A percentile compares a stretch with the other conserved stretches of the same genome.
These are phyloP conservation scores for Acidomyces sp. DNA, from an alignment of 495 filamentous ascomycete species.

Conservation along the genomic window DNA sequence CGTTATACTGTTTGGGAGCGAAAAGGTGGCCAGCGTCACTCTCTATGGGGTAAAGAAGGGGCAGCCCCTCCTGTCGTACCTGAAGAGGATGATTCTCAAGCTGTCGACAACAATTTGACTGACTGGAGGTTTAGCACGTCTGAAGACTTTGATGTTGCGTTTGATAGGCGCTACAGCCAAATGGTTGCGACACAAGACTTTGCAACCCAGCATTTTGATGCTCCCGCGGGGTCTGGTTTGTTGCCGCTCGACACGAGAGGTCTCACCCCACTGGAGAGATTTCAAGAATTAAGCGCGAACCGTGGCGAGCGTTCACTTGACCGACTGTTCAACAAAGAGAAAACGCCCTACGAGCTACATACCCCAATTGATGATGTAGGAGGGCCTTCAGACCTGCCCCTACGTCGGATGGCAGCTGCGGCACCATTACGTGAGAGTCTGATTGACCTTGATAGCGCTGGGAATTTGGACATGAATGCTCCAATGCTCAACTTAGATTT, in stretches of 20 bases:
- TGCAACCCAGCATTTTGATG: conserved; percentile 1
- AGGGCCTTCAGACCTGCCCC: conserved; percentile 24
- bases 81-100: conserved; percentile 9
- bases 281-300: conserved; percentile 16
- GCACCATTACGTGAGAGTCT: conserved; percentile 28
- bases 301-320: conserved; percentile 22
- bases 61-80: conserved; percentile 49
- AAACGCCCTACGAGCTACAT: conserved; percentile 19
- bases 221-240: conserved; percentile 13
- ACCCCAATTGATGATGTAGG: conserved; percentile 14
- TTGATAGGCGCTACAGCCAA: conserved; percentile 16
- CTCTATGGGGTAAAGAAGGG: conserved; percentile 65
- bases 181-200: conserved; percentile 4
- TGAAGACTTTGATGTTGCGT: conserved; percentile 57
- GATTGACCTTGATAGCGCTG: conserved; percentile 40
- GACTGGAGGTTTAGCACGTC: conserved; percentile 93
- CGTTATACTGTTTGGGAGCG: conserved; percentile 79
- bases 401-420: conserved; percentile 24
- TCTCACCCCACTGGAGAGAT: conserved; percentile 18
- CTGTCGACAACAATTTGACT: conserved; percentile 41
- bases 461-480: conserved; percentile 33
- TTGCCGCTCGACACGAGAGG: conserved; percentile 15
- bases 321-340: conserved; percentile 26
- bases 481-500: conserved; percentile 35
- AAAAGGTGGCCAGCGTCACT: conserved; percentile 67